Evolutionary conservation across 2,329 filamentous ascomycete species (phyloP).

Genomic region (Aspergillus viridinutans): DNA sequence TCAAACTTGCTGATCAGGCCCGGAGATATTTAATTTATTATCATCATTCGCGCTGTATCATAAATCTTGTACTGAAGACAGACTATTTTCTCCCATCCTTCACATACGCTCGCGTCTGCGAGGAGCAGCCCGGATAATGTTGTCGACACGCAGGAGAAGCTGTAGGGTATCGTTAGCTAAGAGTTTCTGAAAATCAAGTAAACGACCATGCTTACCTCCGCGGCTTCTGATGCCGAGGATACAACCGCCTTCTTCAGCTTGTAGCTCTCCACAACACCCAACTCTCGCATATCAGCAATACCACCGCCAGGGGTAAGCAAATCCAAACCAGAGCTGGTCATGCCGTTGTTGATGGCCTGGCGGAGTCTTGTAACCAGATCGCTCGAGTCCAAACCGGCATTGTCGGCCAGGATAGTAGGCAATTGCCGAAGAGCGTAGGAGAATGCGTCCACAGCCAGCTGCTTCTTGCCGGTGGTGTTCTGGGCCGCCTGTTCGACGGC

Average conservation of each 20-base stretch:
- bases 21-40: background rate
- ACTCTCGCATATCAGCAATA: constrained; percentile 90
- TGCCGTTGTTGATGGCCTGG: constrained; percentile 90
- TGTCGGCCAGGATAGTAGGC: constrained; percentile 94
- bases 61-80: background rate
- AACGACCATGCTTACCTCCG: constrained; percentile 64
- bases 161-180: constrained; percentile 36
- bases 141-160: constrained; percentile 90
- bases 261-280: constrained; percentile 95
- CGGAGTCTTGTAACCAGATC: constrained; percentile 88
- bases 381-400: constrained; percentile 91
- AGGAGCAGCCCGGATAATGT: constrained; percentile 93
- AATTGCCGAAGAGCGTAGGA: constrained; percentile 85
- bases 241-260: constrained; percentile 99
- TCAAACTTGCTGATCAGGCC: background rate
- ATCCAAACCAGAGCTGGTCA: constrained; percentile 88
- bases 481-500: constrained; percentile 91
- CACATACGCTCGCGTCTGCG: constrained; percentile 74
- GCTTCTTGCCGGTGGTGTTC: constrained; percentile 94
- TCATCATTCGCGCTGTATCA: background rate
- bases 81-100: constrained; percentile 11
- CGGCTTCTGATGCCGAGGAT: constrained; percentile 90
- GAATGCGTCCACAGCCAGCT: constrained; percentile 87
- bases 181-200: background rate
- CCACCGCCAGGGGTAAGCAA: constrained; percentile 84